Evolutionary conservation across 2,329 filamentous ascomycete genomes (phyloP).

Genomic region (Tolypocladium tundrense): DNA sequence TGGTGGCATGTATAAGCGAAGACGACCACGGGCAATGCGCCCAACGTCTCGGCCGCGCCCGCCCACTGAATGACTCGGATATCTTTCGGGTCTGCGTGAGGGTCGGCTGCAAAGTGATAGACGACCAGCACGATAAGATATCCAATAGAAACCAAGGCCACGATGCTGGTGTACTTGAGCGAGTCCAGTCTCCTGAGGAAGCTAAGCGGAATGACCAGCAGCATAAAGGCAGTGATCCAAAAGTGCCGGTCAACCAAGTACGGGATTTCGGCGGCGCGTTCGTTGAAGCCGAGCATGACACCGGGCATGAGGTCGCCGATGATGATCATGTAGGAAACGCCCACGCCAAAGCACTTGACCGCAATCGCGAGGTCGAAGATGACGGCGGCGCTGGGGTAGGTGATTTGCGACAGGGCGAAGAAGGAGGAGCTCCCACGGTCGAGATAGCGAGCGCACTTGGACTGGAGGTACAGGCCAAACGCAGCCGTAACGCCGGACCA

Average conservation of each 20-base stretch:
- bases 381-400: constrained; percentile 91
- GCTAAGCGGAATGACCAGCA: constrained; percentile 87
- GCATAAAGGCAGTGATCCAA: constrained; percentile 97
- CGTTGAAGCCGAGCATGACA: constrained; percentile 72
- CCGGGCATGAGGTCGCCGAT: constrained; percentile 98
- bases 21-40: constrained; percentile 86
- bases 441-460: constrained; percentile 84
- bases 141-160: constrained; percentile 85
- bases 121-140: constrained; percentile 90
- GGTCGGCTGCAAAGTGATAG: constrained; percentile 81
- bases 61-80: constrained; percentile 71
- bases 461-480: constrained; percentile 91
- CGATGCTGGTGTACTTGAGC: constrained; percentile 89
- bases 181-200: constrained; percentile 89
- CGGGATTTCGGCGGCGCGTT: constrained; percentile 46
- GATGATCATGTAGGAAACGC: constrained; percentile 95
- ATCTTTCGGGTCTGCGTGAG: constrained; percentile 59
- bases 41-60: constrained; percentile 67
- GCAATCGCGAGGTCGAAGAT: constrained; percentile 94
- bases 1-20: constrained; percentile 99
- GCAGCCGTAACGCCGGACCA: constrained; percentile 86
- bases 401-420: constrained; percentile 93
- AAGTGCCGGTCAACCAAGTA: constrained; percentile 88
- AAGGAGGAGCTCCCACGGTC: constrained; percentile 85
- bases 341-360: constrained; percentile 96